Evolutionary conservation across 176 grass and related monocot species (phyloP).

Genomic region (Carex littledalei): DNA sequence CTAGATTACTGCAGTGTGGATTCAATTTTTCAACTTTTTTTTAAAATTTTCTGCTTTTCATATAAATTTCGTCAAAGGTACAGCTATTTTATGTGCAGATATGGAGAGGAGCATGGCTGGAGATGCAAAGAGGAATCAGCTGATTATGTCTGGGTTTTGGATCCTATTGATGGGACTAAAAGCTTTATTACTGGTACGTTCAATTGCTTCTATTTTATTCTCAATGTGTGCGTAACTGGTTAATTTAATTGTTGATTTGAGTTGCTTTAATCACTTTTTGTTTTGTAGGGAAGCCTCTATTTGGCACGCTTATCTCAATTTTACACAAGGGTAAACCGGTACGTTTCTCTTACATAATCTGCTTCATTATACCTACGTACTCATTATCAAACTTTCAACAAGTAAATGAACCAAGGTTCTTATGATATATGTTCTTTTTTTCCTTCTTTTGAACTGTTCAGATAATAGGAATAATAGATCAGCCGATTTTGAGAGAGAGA

Average conservation of each 20-base stretch:
- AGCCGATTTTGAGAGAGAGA: conserved; percentile 76
- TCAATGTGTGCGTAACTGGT: neutral
- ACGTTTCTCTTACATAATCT: conserved; percentile 17
- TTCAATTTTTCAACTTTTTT: neutral
- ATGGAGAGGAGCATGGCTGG: conserved; percentile 89
- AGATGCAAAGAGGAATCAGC: conserved; percentile 47
- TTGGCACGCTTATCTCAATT: conserved; percentile 82
- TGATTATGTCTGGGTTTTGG: conserved; percentile 93
- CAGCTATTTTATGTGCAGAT: conserved; percentile 38
- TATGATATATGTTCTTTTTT: neutral
- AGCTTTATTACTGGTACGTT: conserved; percentile 78
- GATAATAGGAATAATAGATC: conserved; percentile 86
- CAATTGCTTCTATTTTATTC: neutral
- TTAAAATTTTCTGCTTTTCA: too few relatives aligned
- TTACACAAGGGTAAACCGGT: conserved; percentile 80
- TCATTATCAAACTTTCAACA: neutral
- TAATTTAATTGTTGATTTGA: neutral
- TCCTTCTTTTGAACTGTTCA: conserved; percentile 22
- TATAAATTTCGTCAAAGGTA: too few relatives aligned
- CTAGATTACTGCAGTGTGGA: neutral
- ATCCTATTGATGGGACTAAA: conserved; percentile 91
- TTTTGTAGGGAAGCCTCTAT: conserved; percentile 79
- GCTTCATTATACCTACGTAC: neutral
- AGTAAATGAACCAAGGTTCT: neutral
- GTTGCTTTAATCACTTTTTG: neutral